Evolutionary conservation across 768 basidiomycete species (phyloP).

Genomic region (Lentinus brumalis): DNA sequence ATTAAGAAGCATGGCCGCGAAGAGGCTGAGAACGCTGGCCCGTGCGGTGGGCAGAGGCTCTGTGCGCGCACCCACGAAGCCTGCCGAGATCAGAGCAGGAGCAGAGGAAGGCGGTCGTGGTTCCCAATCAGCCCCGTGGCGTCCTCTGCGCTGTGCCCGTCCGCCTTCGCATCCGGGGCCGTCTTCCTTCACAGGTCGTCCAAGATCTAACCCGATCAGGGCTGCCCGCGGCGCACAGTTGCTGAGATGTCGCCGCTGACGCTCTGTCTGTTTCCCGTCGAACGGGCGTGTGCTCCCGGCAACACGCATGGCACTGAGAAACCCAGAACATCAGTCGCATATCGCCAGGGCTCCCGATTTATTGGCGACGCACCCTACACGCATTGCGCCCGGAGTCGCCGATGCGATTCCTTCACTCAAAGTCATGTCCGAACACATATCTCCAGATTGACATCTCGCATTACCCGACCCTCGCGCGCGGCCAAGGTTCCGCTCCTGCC

Average conservation of each 20-base stretch:
- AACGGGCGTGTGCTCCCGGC: slow-evolving; percentile 8
- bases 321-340: slow-evolving; percentile 12
- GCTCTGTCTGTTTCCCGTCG: slow-evolving; percentile 12
- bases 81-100: slow-evolving; percentile 15
- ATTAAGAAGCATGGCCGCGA: slow-evolving; percentile 19
- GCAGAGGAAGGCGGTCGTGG: slow-evolving; percentile 6
- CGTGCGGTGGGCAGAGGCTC: slow-evolving; percentile 5
- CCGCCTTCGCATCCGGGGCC: slow-evolving; percentile 1
- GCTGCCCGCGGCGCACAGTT: neutral
- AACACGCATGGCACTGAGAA: slow-evolving; percentile 15
- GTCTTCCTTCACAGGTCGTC: neutral
- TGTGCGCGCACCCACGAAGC: neutral
- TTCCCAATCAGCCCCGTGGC: slow-evolving; percentile 19
- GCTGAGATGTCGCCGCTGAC: slow-evolving; percentile 8
- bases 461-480: slow-evolving; percentile 17
- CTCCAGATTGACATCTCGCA: slow-evolving; percentile 14
- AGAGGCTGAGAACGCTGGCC: neutral
- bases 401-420: slow-evolving; percentile 17
- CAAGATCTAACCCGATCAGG: slow-evolving; percentile 5
- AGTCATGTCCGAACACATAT: slow-evolving; percentile 21
- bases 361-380: slow-evolving; percentile 8
- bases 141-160: slow-evolving; percentile 1
- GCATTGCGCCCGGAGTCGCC: slow-evolving; percentile 15
- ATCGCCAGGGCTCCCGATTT: slow-evolving; percentile 12
- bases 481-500: slow-evolving; percentile 3